Evolutionary conservation across 768 basidiomycete species (phyloP).

Genomic region (Tulasnella sp.): DNA sequence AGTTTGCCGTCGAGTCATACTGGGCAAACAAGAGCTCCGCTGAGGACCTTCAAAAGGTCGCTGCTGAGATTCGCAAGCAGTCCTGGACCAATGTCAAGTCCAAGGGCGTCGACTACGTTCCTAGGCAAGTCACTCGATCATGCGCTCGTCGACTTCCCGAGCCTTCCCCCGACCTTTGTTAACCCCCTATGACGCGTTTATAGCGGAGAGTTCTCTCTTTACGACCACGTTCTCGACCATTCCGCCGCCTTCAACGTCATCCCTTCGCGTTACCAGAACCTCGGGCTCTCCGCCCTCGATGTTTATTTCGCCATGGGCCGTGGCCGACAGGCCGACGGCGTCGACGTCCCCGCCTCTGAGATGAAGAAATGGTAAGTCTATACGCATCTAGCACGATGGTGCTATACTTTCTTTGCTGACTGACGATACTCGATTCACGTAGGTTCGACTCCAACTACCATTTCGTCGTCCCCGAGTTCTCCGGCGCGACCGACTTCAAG

Average conservation of each 20-base stretch:
- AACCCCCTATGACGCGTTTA: slow-evolving; percentile 30
- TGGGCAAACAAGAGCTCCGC: slow-evolving; percentile 90
- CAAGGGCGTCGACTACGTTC: slow-evolving; percentile 82
- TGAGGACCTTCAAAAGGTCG: slow-evolving; percentile 81
- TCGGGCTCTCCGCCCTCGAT: slow-evolving; percentile 83
- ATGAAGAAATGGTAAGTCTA: slow-evolving; percentile 96
- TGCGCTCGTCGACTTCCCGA: not conserved
- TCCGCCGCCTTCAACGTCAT: slow-evolving; percentile 94
- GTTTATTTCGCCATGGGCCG: slow-evolving; percentile 99
- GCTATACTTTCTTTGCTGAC: not conserved
- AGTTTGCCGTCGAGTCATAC: slow-evolving; percentile 98
- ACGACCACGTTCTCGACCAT: slow-evolving; percentile 98
- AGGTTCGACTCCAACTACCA: slow-evolving; percentile 99
- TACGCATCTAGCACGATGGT: not conserved
- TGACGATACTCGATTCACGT: slow-evolving; percentile 15
- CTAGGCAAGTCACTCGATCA: slow-evolving; percentile 59
- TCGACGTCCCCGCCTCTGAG: slow-evolving; percentile 95
- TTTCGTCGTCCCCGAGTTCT: slow-evolving; percentile 95
- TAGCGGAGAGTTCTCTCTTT: slow-evolving; percentile 97
- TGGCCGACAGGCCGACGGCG: slow-evolving; percentile 88
- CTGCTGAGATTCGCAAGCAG: slow-evolving; percentile 80
- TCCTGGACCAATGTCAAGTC: slow-evolving; percentile 85
- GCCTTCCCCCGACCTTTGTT: slow-evolving; percentile 24
- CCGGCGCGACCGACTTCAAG: slow-evolving; percentile 87
- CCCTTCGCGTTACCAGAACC: slow-evolving; percentile 86